phyloP scores from a whole-genome alignment of 164 flowering plant genomes.

The Vitis cinerea region DNA sequence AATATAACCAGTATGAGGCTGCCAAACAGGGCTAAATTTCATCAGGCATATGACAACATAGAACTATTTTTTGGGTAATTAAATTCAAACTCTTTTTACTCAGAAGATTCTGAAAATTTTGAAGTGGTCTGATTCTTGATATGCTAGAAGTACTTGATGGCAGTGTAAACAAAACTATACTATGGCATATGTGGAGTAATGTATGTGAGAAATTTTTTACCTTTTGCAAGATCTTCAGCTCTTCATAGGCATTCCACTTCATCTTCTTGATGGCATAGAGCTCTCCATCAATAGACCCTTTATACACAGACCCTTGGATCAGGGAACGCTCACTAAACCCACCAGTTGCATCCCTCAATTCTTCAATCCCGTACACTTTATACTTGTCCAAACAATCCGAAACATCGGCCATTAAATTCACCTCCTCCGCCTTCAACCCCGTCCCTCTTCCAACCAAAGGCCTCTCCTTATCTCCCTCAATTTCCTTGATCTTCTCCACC shows the following conservation, averaged over 20 bases:
- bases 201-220: slow-evolving; percentile 29
- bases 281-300: slow-evolving; percentile 60
- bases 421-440: slow-evolving; percentile 28
- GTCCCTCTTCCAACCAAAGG: slow-evolving; percentile 9
- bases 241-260: slow-evolving; percentile 94
- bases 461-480: slow-evolving; percentile 25
- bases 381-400: slow-evolving; percentile 89
- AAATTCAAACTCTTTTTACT: too few species aligned
- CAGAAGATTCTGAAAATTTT: too few species aligned
- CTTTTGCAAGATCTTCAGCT: slow-evolving; percentile 92
- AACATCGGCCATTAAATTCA: slow-evolving; percentile 70
- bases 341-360: slow-evolving; percentile 64
- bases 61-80: too few species aligned
- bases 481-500: slow-evolving; percentile 16
- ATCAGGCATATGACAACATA: too few species aligned
- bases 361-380: slow-evolving; percentile 65
- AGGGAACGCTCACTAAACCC: slow-evolving; percentile 51
- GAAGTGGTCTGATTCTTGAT: too few species aligned
- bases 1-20: too few species aligned
- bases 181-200: too few species aligned
- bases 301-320: slow-evolving; percentile 83
- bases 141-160: too few species aligned
- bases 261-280: slow-evolving; percentile 82
- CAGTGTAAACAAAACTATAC: too few species aligned
- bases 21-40: too few species aligned